Conservation (phyloP, 2,329 filamentous ascomycete genomes). For the Rhynchosporium graminicola region DNA sequence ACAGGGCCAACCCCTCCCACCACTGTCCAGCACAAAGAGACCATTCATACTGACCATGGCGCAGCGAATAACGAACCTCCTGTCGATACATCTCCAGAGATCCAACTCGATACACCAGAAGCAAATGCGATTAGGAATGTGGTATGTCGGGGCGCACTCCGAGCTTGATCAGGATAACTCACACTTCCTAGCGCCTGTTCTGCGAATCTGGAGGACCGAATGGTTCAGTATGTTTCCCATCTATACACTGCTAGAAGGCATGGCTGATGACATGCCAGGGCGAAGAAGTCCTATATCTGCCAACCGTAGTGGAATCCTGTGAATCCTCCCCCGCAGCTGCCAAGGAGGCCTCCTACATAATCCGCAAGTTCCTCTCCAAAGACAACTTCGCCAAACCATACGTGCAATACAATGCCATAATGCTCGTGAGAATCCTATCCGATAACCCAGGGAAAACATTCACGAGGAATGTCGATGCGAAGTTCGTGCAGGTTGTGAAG, state of each 20-base stretch:
- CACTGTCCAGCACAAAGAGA: too few relatives aligned
- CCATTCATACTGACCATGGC: conserved; percentile 7
- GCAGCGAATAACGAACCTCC: conserved; percentile 21
- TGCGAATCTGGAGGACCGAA: conserved; percentile 72
- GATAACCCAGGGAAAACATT: conserved; percentile 92
- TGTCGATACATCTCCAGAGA: conserved; percentile 27
- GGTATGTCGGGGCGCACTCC: conserved; percentile 46
- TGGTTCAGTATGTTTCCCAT: conserved; percentile 49
- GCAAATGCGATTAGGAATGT: conserved; percentile 65
- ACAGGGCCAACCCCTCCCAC: background rate
- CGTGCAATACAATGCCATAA: conserved; percentile 92
- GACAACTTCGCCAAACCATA: conserved; percentile 66
- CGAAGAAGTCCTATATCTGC: conserved; percentile 90
- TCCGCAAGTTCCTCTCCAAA: conserved; percentile 79
- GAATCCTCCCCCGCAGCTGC: conserved; percentile 89
- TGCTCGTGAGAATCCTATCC: conserved; percentile 87
- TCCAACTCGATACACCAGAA: conserved; percentile 62
- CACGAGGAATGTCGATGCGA: conserved; percentile 84
- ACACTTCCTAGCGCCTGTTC: conserved; percentile 64
- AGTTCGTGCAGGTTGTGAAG: conserved; percentile 77
- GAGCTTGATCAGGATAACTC: conserved; percentile 17
- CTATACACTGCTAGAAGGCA: background rate
- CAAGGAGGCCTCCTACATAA: conserved; percentile 74
- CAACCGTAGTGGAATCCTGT: conserved; percentile 89
- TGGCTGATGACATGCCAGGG: conserved; percentile 50